phyloP scores from a whole-genome alignment of 164 flowering plant genomes.

The Liquidambar formosana region DNA sequence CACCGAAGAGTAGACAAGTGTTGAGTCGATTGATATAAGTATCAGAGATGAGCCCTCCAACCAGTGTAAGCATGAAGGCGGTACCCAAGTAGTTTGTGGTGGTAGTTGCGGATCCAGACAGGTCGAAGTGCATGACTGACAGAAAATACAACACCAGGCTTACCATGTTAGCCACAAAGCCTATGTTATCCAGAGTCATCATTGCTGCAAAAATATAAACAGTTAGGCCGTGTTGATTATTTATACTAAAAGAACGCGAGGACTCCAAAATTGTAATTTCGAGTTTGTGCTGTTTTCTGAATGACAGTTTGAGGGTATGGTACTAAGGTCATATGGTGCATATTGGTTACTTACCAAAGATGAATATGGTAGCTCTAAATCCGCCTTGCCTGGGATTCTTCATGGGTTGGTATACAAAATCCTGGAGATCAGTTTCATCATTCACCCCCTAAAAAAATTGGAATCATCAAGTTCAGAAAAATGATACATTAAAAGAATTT shows the following conservation, averaged over 20 bases:
- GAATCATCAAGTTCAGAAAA: no score
- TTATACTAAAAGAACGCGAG: neutral
- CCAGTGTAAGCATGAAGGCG: conserved; percentile 25
- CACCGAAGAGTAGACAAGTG: conserved; percentile 24
- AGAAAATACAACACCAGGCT: conserved; percentile 28
- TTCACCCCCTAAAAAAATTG: no score
- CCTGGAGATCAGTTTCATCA: no score
- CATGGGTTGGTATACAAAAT: neutral
- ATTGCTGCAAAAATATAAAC: conserved; percentile 8
- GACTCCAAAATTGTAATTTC: neutral
- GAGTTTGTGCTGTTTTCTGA: no score
- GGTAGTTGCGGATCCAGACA: conserved; percentile 26
- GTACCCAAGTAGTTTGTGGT: conserved; percentile 29
- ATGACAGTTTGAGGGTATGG: no score
- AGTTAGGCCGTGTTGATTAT: neutral
- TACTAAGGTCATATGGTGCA: neutral
- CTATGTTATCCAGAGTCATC: conserved; percentile 23
- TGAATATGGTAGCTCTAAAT: conserved; percentile 20
- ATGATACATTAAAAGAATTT: no score
- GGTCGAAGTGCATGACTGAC: conserved; percentile 22
- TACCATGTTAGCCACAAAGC: conserved; percentile 22
- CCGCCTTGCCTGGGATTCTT: conserved; percentile 14
- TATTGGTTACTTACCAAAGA: conserved; percentile 11
- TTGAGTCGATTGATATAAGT: conserved; percentile 23
- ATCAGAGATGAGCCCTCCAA: conserved; percentile 36